phyloP scores from a whole-genome alignment of 139 green algal genomes.

The Chlorella sorokiniana region DNA sequence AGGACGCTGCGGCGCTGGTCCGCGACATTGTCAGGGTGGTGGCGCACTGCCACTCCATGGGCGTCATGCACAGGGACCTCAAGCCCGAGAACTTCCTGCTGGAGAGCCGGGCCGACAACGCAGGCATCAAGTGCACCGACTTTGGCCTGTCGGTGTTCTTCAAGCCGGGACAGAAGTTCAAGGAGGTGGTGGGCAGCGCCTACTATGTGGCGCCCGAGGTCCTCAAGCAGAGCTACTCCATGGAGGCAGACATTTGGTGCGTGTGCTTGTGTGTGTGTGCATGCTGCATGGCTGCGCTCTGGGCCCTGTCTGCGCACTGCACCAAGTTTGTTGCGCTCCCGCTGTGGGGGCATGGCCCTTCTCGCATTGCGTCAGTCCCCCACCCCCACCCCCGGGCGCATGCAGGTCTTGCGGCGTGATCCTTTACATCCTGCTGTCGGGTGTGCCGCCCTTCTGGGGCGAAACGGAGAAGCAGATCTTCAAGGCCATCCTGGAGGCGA shows the following conservation, averaged over 20 bases:
- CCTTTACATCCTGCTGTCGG: constrained; percentile 96
- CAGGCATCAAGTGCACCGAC: constrained; percentile 91
- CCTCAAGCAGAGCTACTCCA: constrained; percentile 75
- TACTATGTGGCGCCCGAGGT: constrained; percentile 97
- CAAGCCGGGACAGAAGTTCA: constrained; percentile 86
- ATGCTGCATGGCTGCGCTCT: no score
- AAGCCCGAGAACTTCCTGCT: constrained; percentile 99
- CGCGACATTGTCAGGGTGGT: constrained; percentile 91
- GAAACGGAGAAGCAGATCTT: constrained; percentile 93
- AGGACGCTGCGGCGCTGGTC: constrained; percentile 80
- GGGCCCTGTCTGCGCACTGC: no score
- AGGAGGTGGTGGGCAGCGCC: constrained; percentile 74
- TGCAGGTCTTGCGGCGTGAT: constrained; percentile 96
- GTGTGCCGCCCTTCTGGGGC: constrained; percentile 93
- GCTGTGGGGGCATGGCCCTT: no score
- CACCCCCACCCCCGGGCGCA: no score
- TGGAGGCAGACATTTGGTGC: constrained; percentile 93
- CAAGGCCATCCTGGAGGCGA: constrained; percentile 68
- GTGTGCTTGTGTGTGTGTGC: no score
- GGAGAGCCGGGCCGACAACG: constrained; percentile 58
- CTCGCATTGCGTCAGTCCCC: no score
- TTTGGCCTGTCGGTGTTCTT: constrained; percentile 94
- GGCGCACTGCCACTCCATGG: constrained; percentile 91
- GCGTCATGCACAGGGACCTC: constrained; percentile 94
- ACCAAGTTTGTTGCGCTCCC: no score